Percentiles rank a stretch among this genome's conserved stretches.
phyloP scores from a whole-genome alignment of 2,329 filamentous ascomycete genomes.

The Rutstroemia sydowiana region DNA sequence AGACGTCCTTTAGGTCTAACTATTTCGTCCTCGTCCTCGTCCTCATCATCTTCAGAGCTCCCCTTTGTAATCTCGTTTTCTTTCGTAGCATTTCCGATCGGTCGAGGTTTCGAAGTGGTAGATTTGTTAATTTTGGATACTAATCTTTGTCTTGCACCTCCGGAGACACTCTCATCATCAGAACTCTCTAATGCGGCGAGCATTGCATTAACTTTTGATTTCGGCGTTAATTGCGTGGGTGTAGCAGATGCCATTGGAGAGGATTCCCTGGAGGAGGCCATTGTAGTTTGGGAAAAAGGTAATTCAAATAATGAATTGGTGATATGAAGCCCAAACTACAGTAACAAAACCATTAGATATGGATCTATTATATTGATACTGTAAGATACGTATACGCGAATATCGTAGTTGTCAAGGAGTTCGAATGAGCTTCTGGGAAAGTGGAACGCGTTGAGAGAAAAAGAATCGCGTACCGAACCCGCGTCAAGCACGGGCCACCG shows the following conservation, averaged over 20 bases:
- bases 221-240: slow-evolving; percentile 38
- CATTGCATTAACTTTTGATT: slow-evolving; percentile 48
- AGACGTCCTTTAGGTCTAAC: slow-evolving; percentile 54
- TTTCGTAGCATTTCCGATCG: too few species aligned
- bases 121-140: slow-evolving; percentile 11
- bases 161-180: slow-evolving; percentile 28
- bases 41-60: too few species aligned
- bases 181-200: slow-evolving; percentile 45
- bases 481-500: slow-evolving; percentile 3
- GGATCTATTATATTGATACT: too few species aligned
- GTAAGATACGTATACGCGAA: too few species aligned
- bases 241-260: slow-evolving; percentile 40
- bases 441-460: background rate
- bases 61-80: too few species aligned
- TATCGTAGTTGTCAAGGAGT: too few species aligned
- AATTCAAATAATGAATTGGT: background rate
- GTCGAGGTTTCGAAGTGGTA: slow-evolving; percentile 11
- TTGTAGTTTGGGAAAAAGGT: slow-evolving; percentile 24
- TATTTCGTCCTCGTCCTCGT: slow-evolving; percentile 41
- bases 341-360: background rate
- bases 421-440: too few species aligned
- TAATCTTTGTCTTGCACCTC: slow-evolving; percentile 19
- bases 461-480: background rate
- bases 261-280: slow-evolving; percentile 43
- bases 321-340: background rate